Conservation (phyloP, 2,329 filamentous ascomycete genomes). For the Talaromyces piceae region DNA sequence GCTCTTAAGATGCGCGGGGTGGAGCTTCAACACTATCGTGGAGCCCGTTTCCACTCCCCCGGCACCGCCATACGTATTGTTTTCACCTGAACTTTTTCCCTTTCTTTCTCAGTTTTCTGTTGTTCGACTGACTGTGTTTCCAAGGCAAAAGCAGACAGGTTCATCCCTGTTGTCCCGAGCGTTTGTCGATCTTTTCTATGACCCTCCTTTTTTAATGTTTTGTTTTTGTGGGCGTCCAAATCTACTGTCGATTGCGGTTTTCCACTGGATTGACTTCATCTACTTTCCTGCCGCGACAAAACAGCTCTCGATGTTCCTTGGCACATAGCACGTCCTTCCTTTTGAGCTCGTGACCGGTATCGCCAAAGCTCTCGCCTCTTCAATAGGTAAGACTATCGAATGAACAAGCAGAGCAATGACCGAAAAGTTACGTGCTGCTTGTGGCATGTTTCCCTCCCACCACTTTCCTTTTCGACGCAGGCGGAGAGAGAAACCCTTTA, state of each 20-base stretch:
- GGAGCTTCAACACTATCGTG: slow-evolving; percentile 1
- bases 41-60: background rate
- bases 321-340: background rate
- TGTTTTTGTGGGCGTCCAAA: background rate
- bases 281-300: background rate
- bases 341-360: slow-evolving; percentile 1
- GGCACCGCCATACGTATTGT: background rate
- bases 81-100: background rate
- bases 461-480: background rate
- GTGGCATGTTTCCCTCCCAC: no score
- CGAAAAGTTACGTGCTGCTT: background rate
- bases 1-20: background rate
- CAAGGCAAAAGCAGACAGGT: background rate
- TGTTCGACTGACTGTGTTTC: no score
- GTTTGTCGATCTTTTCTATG: background rate
- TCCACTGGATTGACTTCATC: background rate
- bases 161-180: background rate
- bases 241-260: background rate
- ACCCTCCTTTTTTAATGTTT: no score
- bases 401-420: background rate
- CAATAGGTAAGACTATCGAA: background rate
- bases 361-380: background rate
- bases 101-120: background rate
- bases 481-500: background rate
- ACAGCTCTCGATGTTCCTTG: background rate